Base-by-base conservation (phyloP, 2,329 filamentous ascomycete species). In the Aspergillus thermomutatus region DNA sequence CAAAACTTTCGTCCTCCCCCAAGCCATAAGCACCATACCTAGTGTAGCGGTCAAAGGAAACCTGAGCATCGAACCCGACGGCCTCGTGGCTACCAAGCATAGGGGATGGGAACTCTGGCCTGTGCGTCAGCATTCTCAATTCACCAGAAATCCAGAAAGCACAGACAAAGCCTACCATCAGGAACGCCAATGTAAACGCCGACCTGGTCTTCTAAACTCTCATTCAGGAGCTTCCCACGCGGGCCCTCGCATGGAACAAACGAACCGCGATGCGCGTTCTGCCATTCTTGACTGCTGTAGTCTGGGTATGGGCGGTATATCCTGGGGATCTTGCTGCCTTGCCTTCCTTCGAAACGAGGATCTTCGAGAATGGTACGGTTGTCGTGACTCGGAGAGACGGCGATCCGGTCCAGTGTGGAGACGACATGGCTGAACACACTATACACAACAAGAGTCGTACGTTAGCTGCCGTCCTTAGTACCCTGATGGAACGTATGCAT, bases 301-400 rank as follows among this genome's bases (percentile, higher is more conserved):
- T 84, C 77, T 0, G 88, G 88, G 60, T 90, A 91, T 0, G 89
- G 89, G 57, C 86, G 80, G 72, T 89, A 90, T 19, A 80, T 76
- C 54, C 83, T 77, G 0, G 85, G 82, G 17, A 23, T 23, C 41
- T 45, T 45, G 19, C n/a, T 45, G 10, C 41, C 21, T 45, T 45
- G n/a, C 3, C 21, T 17, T 19, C 37, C 37, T 23, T 45, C n/a
- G 10, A 45, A 19, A 10, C 41, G 41, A 45, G 41, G 41, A 45
- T 45, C 41, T 23, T 45, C 41, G 21, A 45, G n/a, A 9, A 45
- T 45, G 19, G 41, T 45, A 45, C 10, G 41, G 41, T 6, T 5
- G 21, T 45, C 21, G 5, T 23, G 21, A 45, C 10, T 23, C 41
- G 19, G 21, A 19, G 41, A n/a, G n/a, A 23, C 19, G 21, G 41